Evolutionary conservation across 2,329 filamentous ascomycete genomes (phyloP), one percentile per base, ranked within the genome.

Genomic region (Sporothrix sp.): DNA sequence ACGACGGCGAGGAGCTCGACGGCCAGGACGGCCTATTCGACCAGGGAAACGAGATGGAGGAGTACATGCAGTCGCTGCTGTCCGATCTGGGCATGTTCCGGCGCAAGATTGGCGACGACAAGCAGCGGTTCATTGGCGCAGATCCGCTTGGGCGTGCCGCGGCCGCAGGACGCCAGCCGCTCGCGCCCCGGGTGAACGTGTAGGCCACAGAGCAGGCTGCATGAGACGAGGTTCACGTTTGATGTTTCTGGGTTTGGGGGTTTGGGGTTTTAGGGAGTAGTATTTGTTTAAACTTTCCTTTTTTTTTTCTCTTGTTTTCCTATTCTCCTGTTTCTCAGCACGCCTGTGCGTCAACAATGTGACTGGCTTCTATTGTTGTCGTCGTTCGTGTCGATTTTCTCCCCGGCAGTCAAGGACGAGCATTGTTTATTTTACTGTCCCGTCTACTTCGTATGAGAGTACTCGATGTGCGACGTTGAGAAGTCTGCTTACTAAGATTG

Each of bases 71-170:
- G 58, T 82, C 84, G 32, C 76, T 97, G 61, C 72, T 98, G 57
- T 81, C 82, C 58, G 90, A 97, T 59, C 63, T 95, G 50, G 78
- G 77, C 27, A 65, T 91, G 62, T 94, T 95, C 70, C 84, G 84
- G 65, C 81, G 81, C 60, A 97, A 95, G 70, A 81, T 97, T 56
- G 82, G 79, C 7, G 88, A 93, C 60, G 93, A 97, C 64, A 79
- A 85, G 65, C 71, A 71, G 51, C 72, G 86, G 35, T 93, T 85
- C 61, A 59, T 86, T 60, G 85, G 88, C 60, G 77, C 79, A 49
- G 75, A 79, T 50, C 39, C 21, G 11, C 18, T 33, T n/a, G 23
- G n/a, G 18, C 18, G 20, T 16, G 3, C 2, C 1, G 18, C 23
- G 4, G 4, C 30, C 2, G 23, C 21, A 6, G 78, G 81, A 53